These are phyloP conservation scores for Penicillium sp. DNA, from an alignment of 2,329 filamentous ascomycete species.

Conservation along the genomic window DNA sequence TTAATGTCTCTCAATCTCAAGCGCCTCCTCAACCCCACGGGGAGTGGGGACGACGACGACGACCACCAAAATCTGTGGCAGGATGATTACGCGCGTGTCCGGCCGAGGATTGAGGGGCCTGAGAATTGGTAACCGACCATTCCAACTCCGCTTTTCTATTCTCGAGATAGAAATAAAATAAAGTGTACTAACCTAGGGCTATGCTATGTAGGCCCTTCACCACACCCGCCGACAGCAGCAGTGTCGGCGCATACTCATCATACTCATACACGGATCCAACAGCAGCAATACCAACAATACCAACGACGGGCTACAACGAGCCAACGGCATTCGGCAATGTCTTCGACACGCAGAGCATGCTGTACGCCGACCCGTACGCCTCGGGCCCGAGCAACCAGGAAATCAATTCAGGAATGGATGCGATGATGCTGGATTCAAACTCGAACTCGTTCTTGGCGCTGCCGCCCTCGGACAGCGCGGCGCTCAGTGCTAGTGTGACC, in stretches of 20 bases:
- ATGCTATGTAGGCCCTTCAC: not conserved
- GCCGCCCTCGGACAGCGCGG: not conserved
- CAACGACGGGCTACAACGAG: not conserved
- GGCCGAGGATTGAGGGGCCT: not conserved
- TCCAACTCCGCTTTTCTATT: not conserved
- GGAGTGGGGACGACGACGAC: not conserved
- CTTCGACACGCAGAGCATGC: not conserved
- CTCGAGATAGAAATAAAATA: not conserved
- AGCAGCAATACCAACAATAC: not conserved
- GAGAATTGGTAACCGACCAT: not conserved
- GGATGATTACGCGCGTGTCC: not conserved
- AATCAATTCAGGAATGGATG: not conserved
- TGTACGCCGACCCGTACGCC: not conserved
- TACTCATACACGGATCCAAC: too few species aligned
- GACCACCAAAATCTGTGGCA: not conserved
- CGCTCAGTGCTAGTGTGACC: not conserved
- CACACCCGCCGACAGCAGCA: not conserved
- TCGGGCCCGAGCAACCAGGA: not conserved
- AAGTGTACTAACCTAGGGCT: not conserved
- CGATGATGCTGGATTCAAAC: not conserved
- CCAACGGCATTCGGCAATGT: not conserved
- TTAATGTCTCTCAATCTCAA: conserved; percentile 2
- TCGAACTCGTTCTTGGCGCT: not conserved
- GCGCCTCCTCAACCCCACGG: not conserved
- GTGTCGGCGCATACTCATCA: not conserved